Evolutionary conservation across 1,284 basidiomycete genomes (phyloP).

Genomic region (Mycena sp.): DNA sequence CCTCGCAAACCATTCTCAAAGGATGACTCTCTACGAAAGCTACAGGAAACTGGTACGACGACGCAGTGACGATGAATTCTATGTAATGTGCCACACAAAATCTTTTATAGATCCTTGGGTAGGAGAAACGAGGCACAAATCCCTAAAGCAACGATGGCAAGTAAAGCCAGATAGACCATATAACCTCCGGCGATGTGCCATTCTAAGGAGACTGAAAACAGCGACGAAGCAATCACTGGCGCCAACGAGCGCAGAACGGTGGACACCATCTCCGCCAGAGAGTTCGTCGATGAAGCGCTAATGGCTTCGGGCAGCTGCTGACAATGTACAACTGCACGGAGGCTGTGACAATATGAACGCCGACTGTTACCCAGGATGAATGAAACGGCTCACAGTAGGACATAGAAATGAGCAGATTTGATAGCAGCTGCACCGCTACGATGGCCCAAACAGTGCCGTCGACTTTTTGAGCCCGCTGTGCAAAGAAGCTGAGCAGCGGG

Average conservation of each 20-base stretch:
- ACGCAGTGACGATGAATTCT: no score
- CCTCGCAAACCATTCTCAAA: no score
- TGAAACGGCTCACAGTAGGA: neutral
- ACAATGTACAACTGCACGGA: slow-evolving; percentile 24
- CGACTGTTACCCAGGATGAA: neutral
- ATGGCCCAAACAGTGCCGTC: slow-evolving; percentile 21
- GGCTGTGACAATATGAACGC: slow-evolving; percentile 1
- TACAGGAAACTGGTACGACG: no score
- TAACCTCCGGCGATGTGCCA: slow-evolving; percentile 2
- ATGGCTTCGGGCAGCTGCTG: slow-evolving; percentile 22
- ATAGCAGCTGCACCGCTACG: no score
- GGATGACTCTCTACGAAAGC: no score
- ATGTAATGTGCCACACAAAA: no score
- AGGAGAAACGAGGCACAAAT: neutral
- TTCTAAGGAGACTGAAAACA: slow-evolving; percentile 12
- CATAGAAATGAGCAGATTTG: no score
- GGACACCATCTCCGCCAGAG: slow-evolving; percentile 33
- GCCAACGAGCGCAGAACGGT: slow-evolving; percentile 12
- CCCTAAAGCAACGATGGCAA: neutral
- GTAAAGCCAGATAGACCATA: slow-evolving; percentile 1
- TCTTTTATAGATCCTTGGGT: no score
- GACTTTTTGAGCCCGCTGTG: slow-evolving; percentile 31
- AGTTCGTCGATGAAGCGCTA: slow-evolving; percentile 34
- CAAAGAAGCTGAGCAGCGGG: slow-evolving; percentile 35
- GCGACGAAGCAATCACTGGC: slow-evolving; percentile 5